A percentile compares a stretch with the other conserved stretches of the same genome.
Evolutionary conservation across 805 yeast genomes (phyloP).

Genomic region (Isabelozyma pseudorhagii): DNA sequence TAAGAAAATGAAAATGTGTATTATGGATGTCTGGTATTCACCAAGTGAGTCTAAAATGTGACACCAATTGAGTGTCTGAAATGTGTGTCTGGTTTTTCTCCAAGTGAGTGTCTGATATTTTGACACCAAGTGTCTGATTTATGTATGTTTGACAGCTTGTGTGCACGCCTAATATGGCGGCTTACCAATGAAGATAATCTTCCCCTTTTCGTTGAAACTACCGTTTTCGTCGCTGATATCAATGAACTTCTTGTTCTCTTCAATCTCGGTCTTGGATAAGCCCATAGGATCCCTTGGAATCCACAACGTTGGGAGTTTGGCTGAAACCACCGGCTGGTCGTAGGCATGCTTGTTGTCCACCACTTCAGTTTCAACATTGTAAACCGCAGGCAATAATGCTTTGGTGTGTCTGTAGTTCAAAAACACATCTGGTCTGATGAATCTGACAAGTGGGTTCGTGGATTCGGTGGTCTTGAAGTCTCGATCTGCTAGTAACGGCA

Average conservation of each 20-base stretch:
- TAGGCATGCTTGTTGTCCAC: slow-evolving; percentile 62
- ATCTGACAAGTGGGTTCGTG: slow-evolving; percentile 46
- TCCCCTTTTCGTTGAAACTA: slow-evolving; percentile 39
- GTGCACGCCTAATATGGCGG: slow-evolving; percentile 22
- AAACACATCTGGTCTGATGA: slow-evolving; percentile 59
- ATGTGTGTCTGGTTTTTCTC: not conserved
- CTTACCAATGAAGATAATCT: slow-evolving; percentile 25
- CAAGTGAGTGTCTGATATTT: not conserved
- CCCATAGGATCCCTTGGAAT: slow-evolving; percentile 90
- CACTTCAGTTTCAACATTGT: slow-evolving; percentile 33
- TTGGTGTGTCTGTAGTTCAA: slow-evolving; percentile 40
- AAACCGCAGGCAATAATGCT: slow-evolving; percentile 31
- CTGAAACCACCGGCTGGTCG: slow-evolving; percentile 70
- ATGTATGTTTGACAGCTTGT: too few species aligned
- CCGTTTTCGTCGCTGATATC: slow-evolving; percentile 70
- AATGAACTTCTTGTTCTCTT: slow-evolving; percentile 52
- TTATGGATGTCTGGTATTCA: too few species aligned
- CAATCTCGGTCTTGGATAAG: slow-evolving; percentile 59
- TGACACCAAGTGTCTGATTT: too few species aligned
- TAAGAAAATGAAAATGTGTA: too few species aligned
- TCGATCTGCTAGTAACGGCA: slow-evolving; percentile 74
- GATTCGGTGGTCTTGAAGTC: slow-evolving; percentile 35
- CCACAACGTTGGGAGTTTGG: slow-evolving; percentile 79
- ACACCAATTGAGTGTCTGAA: too few species aligned
- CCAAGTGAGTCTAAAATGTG: too few species aligned